Conservation (phyloP, 1,284 basidiomycete species). For the Heterobasidion occidentale region DNA sequence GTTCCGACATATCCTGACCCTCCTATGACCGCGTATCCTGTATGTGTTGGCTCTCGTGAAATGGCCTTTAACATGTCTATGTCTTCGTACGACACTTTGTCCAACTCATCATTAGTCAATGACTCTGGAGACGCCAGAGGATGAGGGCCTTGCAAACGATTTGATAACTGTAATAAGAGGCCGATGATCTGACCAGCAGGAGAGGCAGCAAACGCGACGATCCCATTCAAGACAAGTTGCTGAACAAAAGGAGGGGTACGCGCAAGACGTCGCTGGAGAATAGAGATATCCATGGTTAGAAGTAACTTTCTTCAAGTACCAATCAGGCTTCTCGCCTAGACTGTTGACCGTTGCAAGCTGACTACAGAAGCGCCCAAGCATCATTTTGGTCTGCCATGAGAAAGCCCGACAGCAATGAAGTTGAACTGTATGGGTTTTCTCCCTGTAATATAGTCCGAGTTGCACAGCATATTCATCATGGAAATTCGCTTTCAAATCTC, state of each 20-base stretch:
- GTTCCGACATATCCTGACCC: slow-evolving; percentile 28
- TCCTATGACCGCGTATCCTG: slow-evolving; percentile 24
- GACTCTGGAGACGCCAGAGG: background rate
- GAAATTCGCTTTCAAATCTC: background rate
- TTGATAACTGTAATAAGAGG: background rate
- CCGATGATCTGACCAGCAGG: slow-evolving; percentile 1
- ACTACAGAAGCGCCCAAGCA: background rate
- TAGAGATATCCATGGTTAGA: background rate
- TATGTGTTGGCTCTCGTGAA: slow-evolving; percentile 17
- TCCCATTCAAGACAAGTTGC: background rate
- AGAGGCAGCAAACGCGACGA: background rate
- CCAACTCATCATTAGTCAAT: slow-evolving; percentile 12
- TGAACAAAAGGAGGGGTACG: background rate
- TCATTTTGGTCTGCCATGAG: background rate
- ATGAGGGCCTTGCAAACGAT: background rate
- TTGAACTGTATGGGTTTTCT: background rate
- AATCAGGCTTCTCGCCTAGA: background rate
- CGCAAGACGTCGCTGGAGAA: background rate
- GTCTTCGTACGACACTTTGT: slow-evolving; percentile 19
- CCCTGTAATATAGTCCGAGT: background rate
- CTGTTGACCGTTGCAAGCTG: background rate
- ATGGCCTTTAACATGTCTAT: slow-evolving; percentile 22
- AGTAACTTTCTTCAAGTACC: background rate
- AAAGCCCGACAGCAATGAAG: background rate
- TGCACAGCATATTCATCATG: background rate